Conservation (phyloP, 352 stramenopile species). For the Phytophthora tubulina region DNA sequence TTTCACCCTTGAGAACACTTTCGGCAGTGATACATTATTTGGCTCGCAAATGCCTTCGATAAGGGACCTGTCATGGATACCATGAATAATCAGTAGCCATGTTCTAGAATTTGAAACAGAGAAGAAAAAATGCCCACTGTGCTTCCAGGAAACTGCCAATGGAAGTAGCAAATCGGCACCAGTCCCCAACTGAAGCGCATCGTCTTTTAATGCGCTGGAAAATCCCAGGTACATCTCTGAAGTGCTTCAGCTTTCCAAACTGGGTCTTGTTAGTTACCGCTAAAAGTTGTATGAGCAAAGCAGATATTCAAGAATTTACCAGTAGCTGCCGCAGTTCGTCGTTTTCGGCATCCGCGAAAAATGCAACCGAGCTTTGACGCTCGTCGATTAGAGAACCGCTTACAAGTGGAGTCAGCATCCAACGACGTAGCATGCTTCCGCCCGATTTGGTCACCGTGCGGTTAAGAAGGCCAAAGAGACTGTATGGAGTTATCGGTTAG, state of each 20-base stretch:
- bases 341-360: conserved; percentile 59
- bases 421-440: conserved; percentile 65
- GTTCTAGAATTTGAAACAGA: neutral
- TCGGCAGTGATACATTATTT: conserved; percentile 38
- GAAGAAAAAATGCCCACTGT: conserved; percentile 45
- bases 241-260: conserved; percentile 66
- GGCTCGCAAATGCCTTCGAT: conserved; percentile 29
- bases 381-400: conserved; percentile 56
- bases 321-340: conserved; percentile 69
- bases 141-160: conserved; percentile 67
- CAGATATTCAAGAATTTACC: conserved; percentile 38
- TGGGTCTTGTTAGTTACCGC: conserved; percentile 32
- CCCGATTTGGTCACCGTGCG: conserved; percentile 80
- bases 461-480: conserved; percentile 84
- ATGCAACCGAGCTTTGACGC: conserved; percentile 66
- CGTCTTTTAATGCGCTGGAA: conserved; percentile 74
- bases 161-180: conserved; percentile 68
- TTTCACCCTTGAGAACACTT: conserved; percentile 43
- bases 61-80: conserved; percentile 31
- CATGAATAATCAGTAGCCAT: neutral
- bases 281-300: neutral
- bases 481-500: conserved; percentile 31
- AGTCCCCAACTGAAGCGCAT: conserved; percentile 71
- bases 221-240: conserved; percentile 71
- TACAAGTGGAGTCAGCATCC: conserved; percentile 84